Evolutionary conservation across 2,329 filamentous ascomycete genomes (phyloP).

Genomic region (Exophiala lecanii-corni): DNA sequence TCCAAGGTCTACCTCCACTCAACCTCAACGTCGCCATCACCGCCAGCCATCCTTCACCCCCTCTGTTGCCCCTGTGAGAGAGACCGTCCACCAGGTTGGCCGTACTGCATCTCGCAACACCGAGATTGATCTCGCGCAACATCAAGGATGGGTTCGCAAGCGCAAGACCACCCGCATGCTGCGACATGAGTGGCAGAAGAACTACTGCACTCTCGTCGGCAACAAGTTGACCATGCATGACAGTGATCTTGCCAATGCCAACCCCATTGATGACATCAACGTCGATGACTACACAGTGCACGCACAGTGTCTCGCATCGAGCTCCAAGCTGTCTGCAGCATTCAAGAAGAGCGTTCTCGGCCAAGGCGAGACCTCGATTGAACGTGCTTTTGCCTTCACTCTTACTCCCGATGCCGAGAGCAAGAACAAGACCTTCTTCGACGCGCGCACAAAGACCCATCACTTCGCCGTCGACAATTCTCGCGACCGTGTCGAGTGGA

Average conservation of each 20-base stretch:
- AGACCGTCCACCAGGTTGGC: slow-evolving; percentile 13
- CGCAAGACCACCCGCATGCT: slow-evolving; percentile 84
- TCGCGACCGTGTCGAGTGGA: slow-evolving; percentile 92
- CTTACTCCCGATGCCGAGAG: slow-evolving; percentile 40
- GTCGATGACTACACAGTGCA: slow-evolving; percentile 39
- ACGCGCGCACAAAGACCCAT: slow-evolving; percentile 70
- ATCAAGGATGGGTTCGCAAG: slow-evolving; percentile 90
- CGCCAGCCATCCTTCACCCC: slow-evolving; percentile 24
- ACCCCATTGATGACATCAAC: slow-evolving; percentile 33
- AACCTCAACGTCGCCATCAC: slow-evolving; percentile 23
- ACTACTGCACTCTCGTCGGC: slow-evolving; percentile 80
- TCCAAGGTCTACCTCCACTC: slow-evolving; percentile 41
- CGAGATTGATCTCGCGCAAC: slow-evolving; percentile 40
- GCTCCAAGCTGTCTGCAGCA: slow-evolving; percentile 77
- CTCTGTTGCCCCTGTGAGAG: slow-evolving; percentile 21
- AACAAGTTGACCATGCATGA: slow-evolving; percentile 52
- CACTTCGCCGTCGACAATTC: slow-evolving; percentile 86
- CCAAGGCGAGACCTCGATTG: slow-evolving; percentile 32
- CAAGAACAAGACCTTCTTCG: slow-evolving; percentile 34
- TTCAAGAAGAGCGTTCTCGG: slow-evolving; percentile 60
- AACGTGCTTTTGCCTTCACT: slow-evolving; percentile 39
- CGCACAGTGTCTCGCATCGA: slow-evolving; percentile 55
- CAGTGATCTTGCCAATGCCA: slow-evolving; percentile 28
- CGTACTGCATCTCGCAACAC: slow-evolving; percentile 11
- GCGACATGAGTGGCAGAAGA: slow-evolving; percentile 88